Percentiles rank a stretch among this genome's conserved stretches.
phyloP scores from a whole-genome alignment of 2,329 filamentous ascomycete genomes.

The Verticillium tricorpus region DNA sequence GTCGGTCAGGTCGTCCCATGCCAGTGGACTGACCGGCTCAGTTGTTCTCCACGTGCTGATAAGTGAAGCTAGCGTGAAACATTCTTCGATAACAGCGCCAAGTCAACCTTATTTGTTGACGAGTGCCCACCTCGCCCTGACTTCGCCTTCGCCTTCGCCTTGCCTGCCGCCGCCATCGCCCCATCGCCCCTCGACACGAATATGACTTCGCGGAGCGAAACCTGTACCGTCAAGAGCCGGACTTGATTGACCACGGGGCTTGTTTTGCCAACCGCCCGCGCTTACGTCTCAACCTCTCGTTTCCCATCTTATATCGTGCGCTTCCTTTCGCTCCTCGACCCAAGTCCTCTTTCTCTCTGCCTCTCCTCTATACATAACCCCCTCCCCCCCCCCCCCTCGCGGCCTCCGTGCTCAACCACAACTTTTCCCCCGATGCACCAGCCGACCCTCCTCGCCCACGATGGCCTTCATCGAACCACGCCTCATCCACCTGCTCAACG shows the following conservation, averaged over 20 bases:
- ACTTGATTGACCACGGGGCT: neutral
- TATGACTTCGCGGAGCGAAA: neutral
- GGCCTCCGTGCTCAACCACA: constrained; percentile 5
- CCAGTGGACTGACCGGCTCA: neutral
- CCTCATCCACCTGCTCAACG: constrained; percentile 61
- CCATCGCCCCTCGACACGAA: neutral
- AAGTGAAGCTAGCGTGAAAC: neutral
- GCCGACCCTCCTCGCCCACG: constrained; percentile 25
- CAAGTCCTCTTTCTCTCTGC: constrained; percentile 6
- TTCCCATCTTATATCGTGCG: constrained; percentile 13
- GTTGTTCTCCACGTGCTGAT: neutral
- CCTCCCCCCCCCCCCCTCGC: constrained; percentile 7
- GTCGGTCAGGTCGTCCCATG: no score
- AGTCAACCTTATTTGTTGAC: neutral
- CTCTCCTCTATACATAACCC: neutral
- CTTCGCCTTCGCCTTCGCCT: neutral
- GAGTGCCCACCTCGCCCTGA: neutral
- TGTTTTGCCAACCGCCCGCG: neutral
- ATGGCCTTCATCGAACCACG: constrained; percentile 66
- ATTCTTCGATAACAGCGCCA: neutral
- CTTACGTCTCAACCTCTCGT: neutral
- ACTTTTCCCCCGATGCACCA: constrained; percentile 2
- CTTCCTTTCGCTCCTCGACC: constrained; percentile 5
- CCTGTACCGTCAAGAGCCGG: neutral
- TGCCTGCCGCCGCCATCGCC: neutral